Evolutionary conservation across 192 early-diverging fungal genomes (phyloP).

Genomic region (Irineochytrium annulatum): DNA sequence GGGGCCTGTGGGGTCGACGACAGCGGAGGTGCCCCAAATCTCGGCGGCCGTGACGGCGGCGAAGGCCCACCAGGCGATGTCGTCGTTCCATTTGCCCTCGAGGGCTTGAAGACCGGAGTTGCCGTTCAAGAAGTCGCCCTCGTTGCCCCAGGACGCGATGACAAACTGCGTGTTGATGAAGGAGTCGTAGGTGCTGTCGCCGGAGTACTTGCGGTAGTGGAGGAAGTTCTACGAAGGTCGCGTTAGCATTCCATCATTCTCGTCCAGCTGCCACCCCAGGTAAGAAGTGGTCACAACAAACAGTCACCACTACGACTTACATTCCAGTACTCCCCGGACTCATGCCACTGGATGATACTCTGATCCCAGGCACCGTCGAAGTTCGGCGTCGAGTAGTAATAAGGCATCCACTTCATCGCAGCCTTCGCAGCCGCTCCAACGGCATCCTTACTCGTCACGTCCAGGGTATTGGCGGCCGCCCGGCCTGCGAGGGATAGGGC

Average conservation of each 20-base stretch:
- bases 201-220: constrained; percentile 2
- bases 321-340: constrained; percentile 13
- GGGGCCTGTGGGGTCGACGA: constrained; percentile 12
- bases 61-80: constrained; percentile 46
- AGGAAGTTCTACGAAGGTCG: too few relatives aligned
- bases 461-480: too few relatives aligned
- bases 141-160: constrained; percentile 1
- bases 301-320: background rate
- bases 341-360: constrained; percentile 12
- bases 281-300: too few relatives aligned
- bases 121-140: constrained; percentile 18
- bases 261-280: background rate
- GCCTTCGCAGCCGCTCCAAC: constrained; percentile 4
- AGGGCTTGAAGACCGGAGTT: constrained; percentile 7
- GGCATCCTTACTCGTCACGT: background rate
- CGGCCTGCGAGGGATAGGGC: too few relatives aligned
- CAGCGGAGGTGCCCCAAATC: constrained; percentile 8
- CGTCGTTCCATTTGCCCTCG: constrained; percentile 40
- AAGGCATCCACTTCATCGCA: background rate
- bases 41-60: constrained; percentile 33
- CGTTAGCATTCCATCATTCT: too few relatives aligned
- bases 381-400: constrained; percentile 1
- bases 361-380: constrained; percentile 14
- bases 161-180: constrained; percentile 8
- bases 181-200: constrained; percentile 10